Conservation (phyloP, 768 basidiomycete species). For the Multifurca ochricompacta region DNA sequence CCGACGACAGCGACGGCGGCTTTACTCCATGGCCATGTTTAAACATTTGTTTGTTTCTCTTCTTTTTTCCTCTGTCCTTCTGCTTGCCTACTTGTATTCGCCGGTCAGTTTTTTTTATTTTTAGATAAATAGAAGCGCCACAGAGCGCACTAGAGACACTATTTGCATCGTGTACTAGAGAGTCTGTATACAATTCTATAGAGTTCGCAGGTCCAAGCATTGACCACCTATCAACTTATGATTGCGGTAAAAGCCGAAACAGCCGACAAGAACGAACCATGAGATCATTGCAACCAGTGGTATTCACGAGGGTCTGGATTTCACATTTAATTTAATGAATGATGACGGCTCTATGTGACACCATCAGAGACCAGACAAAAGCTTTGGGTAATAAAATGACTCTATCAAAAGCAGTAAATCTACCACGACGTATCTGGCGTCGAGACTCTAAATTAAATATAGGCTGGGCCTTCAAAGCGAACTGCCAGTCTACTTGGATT, state of each 20-base stretch:
- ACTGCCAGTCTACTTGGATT: constrained; percentile 8
- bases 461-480: neutral
- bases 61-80: neutral
- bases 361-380: neutral
- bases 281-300: too few species aligned
- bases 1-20: too few species aligned
- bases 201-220: neutral
- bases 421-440: too few species aligned
- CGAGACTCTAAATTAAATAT: neutral
- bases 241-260: too few species aligned
- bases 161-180: neutral
- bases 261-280: too few species aligned
- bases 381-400: neutral
- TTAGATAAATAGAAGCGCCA: neutral
- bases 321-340: too few species aligned
- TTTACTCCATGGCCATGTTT: too few species aligned
- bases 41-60: neutral
- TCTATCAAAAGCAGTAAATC: too few species aligned
- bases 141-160: neutral
- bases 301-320: too few species aligned
- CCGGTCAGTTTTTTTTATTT: neutral
- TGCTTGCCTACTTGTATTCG: neutral
- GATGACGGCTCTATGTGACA: too few species aligned
- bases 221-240: too few species aligned
- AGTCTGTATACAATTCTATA: neutral